phyloP scores from a whole-genome alignment of 2,329 filamentous ascomycete genomes.

The Colletotrichum abscissum region DNA sequence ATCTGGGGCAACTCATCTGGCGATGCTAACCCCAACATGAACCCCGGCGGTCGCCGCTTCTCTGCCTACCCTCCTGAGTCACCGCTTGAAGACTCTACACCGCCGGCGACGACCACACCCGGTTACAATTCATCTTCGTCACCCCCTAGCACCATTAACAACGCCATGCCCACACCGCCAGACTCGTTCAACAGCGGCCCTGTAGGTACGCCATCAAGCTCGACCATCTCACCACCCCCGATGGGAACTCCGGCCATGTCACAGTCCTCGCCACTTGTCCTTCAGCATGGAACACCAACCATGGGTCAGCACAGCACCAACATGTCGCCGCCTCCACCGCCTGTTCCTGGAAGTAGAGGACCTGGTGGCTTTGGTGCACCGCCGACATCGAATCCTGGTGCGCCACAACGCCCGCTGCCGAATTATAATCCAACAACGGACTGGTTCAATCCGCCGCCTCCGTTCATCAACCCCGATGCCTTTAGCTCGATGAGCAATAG shows the following conservation, averaged over 20 bases:
- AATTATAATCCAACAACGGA: conserved; percentile 52
- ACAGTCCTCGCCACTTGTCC: conserved; percentile 44
- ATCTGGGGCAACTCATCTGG: conserved; percentile 71
- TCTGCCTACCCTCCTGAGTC: conserved; percentile 73
- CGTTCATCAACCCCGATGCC: conserved; percentile 64
- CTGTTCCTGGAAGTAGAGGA: conserved; percentile 40
- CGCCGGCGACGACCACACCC: conserved; percentile 44
- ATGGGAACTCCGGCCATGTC: conserved; percentile 41
- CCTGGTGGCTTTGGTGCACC: conserved; percentile 52
- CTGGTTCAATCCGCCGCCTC: conserved; percentile 65
- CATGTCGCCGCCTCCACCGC: conserved; percentile 43
- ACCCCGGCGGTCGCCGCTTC: conserved; percentile 61
- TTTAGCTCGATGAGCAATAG: conserved; percentile 55
- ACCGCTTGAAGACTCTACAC: conserved; percentile 48
- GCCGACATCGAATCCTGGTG: conserved; percentile 41
- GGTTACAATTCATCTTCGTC: conserved; percentile 38
- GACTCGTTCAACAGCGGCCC: conserved; percentile 48
- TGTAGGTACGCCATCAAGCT: conserved; percentile 19
- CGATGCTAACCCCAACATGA: conserved; percentile 50
- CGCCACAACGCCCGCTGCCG: conserved; percentile 56
- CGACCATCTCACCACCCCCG: conserved; percentile 25
- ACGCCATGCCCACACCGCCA: conserved; percentile 54
- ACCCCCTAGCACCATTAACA: conserved; percentile 33
- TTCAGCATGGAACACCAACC: conserved; percentile 22
- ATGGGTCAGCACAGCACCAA: conserved; percentile 38